Evolutionary conservation across 805 yeast genomes (phyloP).

Genomic region (Candida argentea): DNA sequence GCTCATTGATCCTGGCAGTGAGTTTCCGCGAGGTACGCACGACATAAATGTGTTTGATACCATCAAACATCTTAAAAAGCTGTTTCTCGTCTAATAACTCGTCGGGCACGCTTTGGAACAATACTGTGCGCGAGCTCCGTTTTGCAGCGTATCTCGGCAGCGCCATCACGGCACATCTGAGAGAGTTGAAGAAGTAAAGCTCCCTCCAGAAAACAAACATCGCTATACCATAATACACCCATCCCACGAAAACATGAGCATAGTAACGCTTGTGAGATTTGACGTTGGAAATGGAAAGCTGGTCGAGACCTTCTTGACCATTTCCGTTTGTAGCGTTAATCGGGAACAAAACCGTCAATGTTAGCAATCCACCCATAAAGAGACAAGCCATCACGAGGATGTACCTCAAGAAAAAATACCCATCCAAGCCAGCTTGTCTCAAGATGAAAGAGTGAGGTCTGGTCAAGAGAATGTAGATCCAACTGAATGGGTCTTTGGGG

Average conservation of each 20-base stretch:
- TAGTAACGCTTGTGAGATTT: conserved; percentile 52
- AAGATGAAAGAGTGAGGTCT: conserved; percentile 69
- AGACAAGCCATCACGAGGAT: conserved; percentile 44
- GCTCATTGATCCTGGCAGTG: conserved; percentile 42
- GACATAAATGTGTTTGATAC: conserved; percentile 75
- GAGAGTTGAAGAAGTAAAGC: conserved; percentile 62
- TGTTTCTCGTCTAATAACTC: conserved; percentile 62
- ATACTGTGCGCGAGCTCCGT: conserved; percentile 68
- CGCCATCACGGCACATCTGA: conserved; percentile 68
- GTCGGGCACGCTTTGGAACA: conserved; percentile 78
- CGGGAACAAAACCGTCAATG: conserved; percentile 70
- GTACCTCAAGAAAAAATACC: conserved; percentile 81
- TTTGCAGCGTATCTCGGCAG: conserved; percentile 72
- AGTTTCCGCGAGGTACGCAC: conserved; percentile 55
- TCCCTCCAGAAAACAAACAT: conserved; percentile 76
- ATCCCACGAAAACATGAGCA: conserved; percentile 76
- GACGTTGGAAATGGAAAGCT: conserved; percentile 70
- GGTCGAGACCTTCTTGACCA: conserved; percentile 59
- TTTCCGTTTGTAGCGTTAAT: conserved; percentile 66
- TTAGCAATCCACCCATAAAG: conserved; percentile 35
- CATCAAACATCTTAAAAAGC: conserved; percentile 65
- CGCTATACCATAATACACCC: conserved; percentile 66
- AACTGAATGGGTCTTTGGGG: conserved; percentile 55
- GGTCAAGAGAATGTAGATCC: conserved; percentile 56
- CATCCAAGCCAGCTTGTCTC: conserved; percentile 88